A percentile compares a stretch with the other conserved stretches of the same genome.
Conservation (phyloP, 371 early-diverging fungal species). For the Mucor plumbeus region DNA sequence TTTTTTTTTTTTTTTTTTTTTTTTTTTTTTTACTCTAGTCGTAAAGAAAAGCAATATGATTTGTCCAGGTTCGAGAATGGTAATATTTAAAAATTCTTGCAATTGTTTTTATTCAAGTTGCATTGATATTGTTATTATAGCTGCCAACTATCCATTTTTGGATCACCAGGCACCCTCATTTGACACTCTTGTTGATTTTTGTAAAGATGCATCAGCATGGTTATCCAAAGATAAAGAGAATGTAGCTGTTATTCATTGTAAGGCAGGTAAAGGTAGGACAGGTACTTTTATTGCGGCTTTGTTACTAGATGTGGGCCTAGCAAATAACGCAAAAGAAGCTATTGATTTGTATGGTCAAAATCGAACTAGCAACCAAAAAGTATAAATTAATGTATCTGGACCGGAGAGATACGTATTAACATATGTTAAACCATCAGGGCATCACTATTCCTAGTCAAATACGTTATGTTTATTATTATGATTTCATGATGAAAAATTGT, state of each 20-base stretch:
- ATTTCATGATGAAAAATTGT: slow-evolving; percentile 40
- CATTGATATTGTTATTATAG: slow-evolving; percentile 23
- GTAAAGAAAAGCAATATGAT: slow-evolving; percentile 62
- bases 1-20: not conserved
- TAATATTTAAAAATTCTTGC: slow-evolving; percentile 1
- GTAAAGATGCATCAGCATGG: slow-evolving; percentile 66
- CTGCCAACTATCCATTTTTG: slow-evolving; percentile 62
- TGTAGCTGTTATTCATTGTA: slow-evolving; percentile 77
- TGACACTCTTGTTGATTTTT: slow-evolving; percentile 55
- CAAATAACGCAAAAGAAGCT: slow-evolving; percentile 53
- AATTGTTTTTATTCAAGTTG: not conserved
- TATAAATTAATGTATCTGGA: slow-evolving; percentile 19
- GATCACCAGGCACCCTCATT: slow-evolving; percentile 78
- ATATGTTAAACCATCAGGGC: slow-evolving; percentile 44
- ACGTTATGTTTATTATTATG: slow-evolving; percentile 68
- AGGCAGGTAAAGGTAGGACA: slow-evolving; percentile 83
- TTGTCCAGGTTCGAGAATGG: slow-evolving; percentile 22
- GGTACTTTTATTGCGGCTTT: slow-evolving; percentile 72
- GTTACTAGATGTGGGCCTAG: slow-evolving; percentile 54
- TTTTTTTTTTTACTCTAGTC: slow-evolving; percentile 29
- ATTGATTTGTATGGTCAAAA: slow-evolving; percentile 59
- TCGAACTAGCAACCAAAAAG: slow-evolving; percentile 60
- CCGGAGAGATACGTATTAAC: not conserved
- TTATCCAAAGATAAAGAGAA: slow-evolving; percentile 46
- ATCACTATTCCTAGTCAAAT: slow-evolving; percentile 73